Conservation (phyloP, 225 moss, liverwort and hornwort genomes). For the Ulota crispa region DNA sequence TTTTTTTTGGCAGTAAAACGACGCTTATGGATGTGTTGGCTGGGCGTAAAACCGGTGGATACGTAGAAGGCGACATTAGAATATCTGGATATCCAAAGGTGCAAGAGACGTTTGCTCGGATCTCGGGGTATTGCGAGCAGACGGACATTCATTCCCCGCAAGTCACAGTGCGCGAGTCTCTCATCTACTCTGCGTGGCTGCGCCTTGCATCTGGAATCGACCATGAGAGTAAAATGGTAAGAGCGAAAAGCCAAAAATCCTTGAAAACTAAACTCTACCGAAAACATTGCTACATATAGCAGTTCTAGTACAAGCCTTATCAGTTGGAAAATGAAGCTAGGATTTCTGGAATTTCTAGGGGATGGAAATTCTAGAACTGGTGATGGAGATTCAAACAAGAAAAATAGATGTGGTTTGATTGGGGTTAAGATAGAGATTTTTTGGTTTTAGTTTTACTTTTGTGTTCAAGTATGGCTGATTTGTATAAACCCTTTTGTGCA, state of each 20-base stretch:
- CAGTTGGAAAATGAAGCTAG: background rate
- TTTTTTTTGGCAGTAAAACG: constrained; percentile 59
- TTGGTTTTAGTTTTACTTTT: background rate
- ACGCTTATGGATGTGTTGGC: constrained; percentile 93
- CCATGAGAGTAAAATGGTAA: constrained; percentile 56
- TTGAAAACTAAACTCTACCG: too few species aligned
- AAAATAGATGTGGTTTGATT: background rate
- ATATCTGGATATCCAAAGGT: constrained; percentile 74
- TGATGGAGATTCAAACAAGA: background rate
- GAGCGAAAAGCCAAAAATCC: background rate
- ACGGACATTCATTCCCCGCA: constrained; percentile 90
- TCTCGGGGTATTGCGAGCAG: constrained; percentile 87
- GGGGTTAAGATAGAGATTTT: background rate
- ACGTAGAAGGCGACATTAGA: constrained; percentile 73
- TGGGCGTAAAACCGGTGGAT: constrained; percentile 88
- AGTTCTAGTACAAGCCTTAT: background rate
- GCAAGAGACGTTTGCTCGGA: constrained; percentile 80
- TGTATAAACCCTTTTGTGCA: background rate
- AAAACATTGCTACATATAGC: background rate
- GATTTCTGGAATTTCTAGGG: background rate
- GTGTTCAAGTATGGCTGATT: background rate
- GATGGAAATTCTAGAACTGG: background rate
- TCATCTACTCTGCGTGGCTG: constrained; percentile 81
- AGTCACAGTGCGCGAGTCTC: constrained; percentile 77
- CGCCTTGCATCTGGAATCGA: constrained; percentile 63